A percentile compares a stretch with the other conserved stretches of the same genome.
These are phyloP conservation scores for Fusarium nodosum DNA, from an alignment of 2,329 filamentous ascomycete genomes.

Conservation along the genomic window DNA sequence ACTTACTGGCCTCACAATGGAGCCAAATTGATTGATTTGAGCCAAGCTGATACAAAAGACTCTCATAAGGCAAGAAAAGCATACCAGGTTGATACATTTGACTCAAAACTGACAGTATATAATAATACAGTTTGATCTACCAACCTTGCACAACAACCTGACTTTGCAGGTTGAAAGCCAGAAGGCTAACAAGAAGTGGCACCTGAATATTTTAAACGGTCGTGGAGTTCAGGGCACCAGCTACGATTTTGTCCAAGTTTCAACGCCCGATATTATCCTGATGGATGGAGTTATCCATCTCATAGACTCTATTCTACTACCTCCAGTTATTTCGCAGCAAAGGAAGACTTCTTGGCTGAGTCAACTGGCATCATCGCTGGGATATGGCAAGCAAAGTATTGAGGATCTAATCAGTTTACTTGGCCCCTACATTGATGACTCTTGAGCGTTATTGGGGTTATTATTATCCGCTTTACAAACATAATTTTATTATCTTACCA, in stretches of 20 bases:
- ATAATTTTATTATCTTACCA: too few species aligned
- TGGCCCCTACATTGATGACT: not conserved
- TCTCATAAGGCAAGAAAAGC: not conserved
- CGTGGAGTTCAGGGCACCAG: not conserved
- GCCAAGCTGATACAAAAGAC: not conserved
- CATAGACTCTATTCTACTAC: not conserved
- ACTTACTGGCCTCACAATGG: constrained; percentile 7
- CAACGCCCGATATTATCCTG: constrained; percentile 1
- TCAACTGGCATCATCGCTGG: not conserved
- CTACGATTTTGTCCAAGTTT: not conserved
- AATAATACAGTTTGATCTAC: not conserved
- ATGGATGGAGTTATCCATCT: constrained; percentile 13
- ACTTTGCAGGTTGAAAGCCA: not conserved
- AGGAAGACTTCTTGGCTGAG: not conserved
- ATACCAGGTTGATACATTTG: too few species aligned
- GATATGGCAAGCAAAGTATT: not conserved
- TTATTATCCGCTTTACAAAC: not conserved
- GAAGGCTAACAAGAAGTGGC: not conserved
- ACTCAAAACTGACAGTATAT: not conserved
- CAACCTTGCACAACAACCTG: not conserved
- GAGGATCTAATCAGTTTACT: not conserved
- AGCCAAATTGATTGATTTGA: not conserved
- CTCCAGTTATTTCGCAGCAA: not conserved
- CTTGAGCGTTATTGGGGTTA: not conserved
- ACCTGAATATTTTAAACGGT: not conserved